Evolutionary conservation across 306 rosid genomes (phyloP), one percentile per base, ranked within the genome.

Genomic region (Fagus sylvatica): DNA sequence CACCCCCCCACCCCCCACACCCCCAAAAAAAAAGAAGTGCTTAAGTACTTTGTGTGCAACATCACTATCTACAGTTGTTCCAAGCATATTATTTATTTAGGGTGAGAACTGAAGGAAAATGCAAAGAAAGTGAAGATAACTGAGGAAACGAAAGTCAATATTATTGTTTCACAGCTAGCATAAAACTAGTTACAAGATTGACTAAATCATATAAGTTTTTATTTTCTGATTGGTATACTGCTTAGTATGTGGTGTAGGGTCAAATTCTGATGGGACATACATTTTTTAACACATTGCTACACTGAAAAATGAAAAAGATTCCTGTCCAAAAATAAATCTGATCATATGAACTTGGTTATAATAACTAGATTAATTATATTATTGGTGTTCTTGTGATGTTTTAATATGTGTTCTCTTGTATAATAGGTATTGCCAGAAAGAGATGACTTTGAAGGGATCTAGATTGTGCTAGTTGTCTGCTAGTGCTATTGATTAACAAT

Each of bases 401-500:
- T 7, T 30, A 32, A 57, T 57, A 2, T 8, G 13, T 4, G 12
- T n/a, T 51, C 56, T 15, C 1, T 51, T 51, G 56, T 51, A 12
- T 51, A 51, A 22, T 22, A 22, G 28, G 28, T 22, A 22, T 22
- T 22, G 28, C 28, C 28, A 22, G 28, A 22, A 22, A 22, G 28
- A 22, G 28, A 22, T 22, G 28, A 13, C 41, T n/a, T n/a, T 32
- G 37, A 56, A 56, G 55, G 55, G 76, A 79, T 73, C 19, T 36
- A 39, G 71, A 10, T 69, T 40, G 51, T 40, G 54, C 75, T 61
- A 49, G 57, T 53, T 73, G 72, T 39, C 71, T 74, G 61, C 56
- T 51, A 42, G 39, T 56, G 36, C 41, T 39, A 43, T 54, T 40
- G 19, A 2, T 37, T 83, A 56, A 81, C 78, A 40, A 46, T 79